A percentile compares a stretch with the other conserved stretches of the same genome.
Conservation (phyloP, 2,329 filamentous ascomycete species). For the Pestalotiopsis sp. region DNA sequence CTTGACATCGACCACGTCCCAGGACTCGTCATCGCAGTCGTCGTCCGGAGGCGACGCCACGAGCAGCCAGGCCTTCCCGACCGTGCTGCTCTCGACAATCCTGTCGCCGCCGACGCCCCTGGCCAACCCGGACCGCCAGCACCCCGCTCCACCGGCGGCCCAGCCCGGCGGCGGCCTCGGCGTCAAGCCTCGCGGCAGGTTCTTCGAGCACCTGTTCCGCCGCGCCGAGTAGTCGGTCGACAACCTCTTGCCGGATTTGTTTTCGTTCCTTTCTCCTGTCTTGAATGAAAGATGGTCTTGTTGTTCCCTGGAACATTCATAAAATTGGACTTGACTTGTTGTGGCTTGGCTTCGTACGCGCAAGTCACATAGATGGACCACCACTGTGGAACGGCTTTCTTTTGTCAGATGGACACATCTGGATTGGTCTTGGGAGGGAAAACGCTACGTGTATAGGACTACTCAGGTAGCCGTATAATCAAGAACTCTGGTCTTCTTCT, state of each 20-base stretch:
- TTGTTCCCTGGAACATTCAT: too few relatives aligned
- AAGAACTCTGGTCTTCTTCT: background rate
- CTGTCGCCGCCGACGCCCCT: background rate
- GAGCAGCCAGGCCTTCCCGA: background rate
- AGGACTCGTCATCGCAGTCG: too few relatives aligned
- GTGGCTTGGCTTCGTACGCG: background rate
- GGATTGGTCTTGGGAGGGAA: background rate
- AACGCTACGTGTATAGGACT: background rate
- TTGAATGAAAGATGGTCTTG: too few relatives aligned
- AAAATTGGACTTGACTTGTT: background rate
- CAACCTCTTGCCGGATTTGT: too few relatives aligned
- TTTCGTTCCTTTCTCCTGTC: too few relatives aligned
- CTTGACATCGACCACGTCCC: conserved; percentile 24
- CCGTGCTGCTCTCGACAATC: background rate
- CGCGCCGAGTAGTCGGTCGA: background rate
- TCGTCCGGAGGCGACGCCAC: too few relatives aligned
- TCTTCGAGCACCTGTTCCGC: background rate
- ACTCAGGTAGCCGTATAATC: conserved; percentile 1
- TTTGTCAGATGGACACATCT: background rate
- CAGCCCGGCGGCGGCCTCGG: background rate
- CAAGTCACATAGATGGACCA: background rate
- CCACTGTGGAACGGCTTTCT: background rate
- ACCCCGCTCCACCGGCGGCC: background rate
- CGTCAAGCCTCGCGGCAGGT: background rate
- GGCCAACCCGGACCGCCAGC: background rate